Conservation (phyloP, 1,284 basidiomycete species). For the Cryptococcus amylolentus region DNA sequence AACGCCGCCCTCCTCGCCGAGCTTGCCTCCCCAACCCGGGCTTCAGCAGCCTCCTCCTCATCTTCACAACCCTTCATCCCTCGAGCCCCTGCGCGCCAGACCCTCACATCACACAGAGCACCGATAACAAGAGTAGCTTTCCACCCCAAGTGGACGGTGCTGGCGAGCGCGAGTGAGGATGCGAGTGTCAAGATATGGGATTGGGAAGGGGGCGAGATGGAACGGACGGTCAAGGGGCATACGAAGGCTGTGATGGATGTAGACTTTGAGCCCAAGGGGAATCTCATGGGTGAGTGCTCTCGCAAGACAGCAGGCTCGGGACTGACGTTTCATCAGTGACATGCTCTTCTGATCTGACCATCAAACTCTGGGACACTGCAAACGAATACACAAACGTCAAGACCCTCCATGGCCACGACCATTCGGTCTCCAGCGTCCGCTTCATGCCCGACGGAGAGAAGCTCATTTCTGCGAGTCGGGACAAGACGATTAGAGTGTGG, state of each 20-base stretch:
- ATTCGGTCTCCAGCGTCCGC: conserved; percentile 76
- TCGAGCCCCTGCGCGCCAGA: conserved; percentile 70
- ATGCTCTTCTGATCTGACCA: conserved; percentile 81
- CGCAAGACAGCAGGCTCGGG: background rate
- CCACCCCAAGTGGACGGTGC: conserved; percentile 76
- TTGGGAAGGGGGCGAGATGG: conserved; percentile 91
- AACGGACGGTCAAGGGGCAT: conserved; percentile 85
- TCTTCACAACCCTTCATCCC: conserved; percentile 73
- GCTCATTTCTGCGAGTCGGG: conserved; percentile 79
- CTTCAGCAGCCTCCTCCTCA: conserved; percentile 53
- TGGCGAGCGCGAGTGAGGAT: conserved; percentile 83
- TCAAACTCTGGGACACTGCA: conserved; percentile 86
- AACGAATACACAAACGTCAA: conserved; percentile 85
- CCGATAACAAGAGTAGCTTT: conserved; percentile 76
- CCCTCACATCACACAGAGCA: conserved; percentile 73
- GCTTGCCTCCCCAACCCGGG: conserved; percentile 52
- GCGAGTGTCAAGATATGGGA: conserved; percentile 89
- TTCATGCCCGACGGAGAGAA: conserved; percentile 80
- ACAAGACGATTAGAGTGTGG: conserved; percentile 80
- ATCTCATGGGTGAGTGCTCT: conserved; percentile 62
- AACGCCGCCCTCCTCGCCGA: conserved; percentile 74
- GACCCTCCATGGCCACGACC: conserved; percentile 85
- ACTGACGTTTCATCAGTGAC: conserved; percentile 59
- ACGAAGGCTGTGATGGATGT: conserved; percentile 83
- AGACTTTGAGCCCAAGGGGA: conserved; percentile 81